phyloP scores from a whole-genome alignment of 768 basidiomycete species.

The Hemileccinum impolitum region DNA sequence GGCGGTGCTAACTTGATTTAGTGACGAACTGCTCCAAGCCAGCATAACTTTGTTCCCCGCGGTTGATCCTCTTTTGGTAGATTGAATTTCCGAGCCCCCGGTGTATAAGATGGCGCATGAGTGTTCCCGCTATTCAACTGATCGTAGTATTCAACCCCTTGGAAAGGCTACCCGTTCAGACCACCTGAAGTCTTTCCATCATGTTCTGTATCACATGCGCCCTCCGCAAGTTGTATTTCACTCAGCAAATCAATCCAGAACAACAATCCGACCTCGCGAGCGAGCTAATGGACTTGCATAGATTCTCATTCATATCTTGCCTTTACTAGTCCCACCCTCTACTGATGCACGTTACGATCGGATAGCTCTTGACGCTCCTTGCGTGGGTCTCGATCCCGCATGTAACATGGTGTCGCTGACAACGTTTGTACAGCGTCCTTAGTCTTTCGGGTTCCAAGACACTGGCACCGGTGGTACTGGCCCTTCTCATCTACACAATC shows the following conservation, averaged over 20 bases:
- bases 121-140: too few relatives aligned
- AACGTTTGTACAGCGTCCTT: conserved; percentile 7
- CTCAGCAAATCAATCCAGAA: too few relatives aligned
- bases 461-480: conserved; percentile 8
- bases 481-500: conserved; percentile 17
- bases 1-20: too few relatives aligned
- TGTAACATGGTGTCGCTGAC: too few relatives aligned
- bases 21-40: too few relatives aligned
- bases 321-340: background rate
- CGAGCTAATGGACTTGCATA: background rate
- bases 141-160: too few relatives aligned
- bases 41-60: too few relatives aligned
- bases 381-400: conserved; percentile 3
- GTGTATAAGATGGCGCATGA: too few relatives aligned
- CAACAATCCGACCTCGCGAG: too few relatives aligned
- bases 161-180: too few relatives aligned
- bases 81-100: too few relatives aligned
- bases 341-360: background rate
- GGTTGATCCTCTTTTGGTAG: too few relatives aligned
- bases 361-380: conserved; percentile 14
- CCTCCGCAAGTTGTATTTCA: background rate
- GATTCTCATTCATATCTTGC: conserved; percentile 5
- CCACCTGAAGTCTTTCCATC: conserved; percentile 20
- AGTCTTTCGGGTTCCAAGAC: conserved; percentile 5
- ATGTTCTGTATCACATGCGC: conserved; percentile 11